Conservation (phyloP, 129 eudicot genomes). For the Calendula officinalis region DNA sequence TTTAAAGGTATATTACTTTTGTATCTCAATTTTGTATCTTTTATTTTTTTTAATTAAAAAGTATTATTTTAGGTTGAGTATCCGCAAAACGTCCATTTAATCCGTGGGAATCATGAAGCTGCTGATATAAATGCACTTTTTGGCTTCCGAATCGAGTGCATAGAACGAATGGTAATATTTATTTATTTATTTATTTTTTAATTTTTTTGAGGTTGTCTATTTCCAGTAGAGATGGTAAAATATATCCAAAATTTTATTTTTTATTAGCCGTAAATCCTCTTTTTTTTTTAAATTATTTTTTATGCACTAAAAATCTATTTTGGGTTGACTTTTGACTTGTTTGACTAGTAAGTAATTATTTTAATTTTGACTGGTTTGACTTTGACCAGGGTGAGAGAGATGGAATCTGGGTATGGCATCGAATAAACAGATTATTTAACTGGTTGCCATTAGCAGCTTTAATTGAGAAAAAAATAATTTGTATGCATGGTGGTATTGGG, state of each 20-base stretch:
- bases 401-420: constrained; percentile 98
- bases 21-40: neutral
- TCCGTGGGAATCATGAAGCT: constrained; percentile 99
- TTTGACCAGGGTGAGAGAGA: constrained; percentile 90
- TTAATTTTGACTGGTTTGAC: neutral
- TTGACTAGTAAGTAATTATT: neutral
- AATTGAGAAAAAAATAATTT: constrained; percentile 89
- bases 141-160: constrained; percentile 97
- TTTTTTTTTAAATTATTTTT: too few relatives aligned
- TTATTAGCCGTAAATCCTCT: too few relatives aligned
- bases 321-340: neutral
- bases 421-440: constrained; percentile 91
- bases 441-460: constrained; percentile 98
- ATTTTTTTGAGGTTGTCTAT: neutral
- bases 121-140: constrained; percentile 98
- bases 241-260: too few relatives aligned
- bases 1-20: constrained; percentile 57
- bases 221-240: constrained; percentile 9
- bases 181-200: too few relatives aligned
- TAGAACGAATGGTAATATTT: constrained; percentile 87
- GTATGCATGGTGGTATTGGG: constrained; percentile 99
- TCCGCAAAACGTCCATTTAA: constrained; percentile 81
- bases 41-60: neutral
- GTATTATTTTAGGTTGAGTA: constrained; percentile 65
- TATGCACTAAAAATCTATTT: neutral